Conservation (phyloP, 352 stramenopile genomes). For the Globisporangium splendens region DNA sequence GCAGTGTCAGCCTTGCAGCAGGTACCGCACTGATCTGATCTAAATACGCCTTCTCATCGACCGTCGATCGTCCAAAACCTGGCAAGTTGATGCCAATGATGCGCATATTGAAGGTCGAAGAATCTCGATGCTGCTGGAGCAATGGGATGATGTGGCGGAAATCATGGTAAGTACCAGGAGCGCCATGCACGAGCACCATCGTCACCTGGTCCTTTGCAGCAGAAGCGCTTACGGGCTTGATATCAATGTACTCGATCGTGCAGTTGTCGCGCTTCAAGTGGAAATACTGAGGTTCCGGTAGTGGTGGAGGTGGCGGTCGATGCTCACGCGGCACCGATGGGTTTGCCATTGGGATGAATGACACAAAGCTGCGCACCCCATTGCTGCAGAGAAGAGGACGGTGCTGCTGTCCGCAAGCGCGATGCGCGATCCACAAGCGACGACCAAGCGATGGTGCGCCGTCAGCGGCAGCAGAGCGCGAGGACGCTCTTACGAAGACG, state of each 20-base stretch:
- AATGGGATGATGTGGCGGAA: constrained; percentile 36
- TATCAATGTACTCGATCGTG: constrained; percentile 18
- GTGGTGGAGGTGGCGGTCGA: constrained; percentile 5
- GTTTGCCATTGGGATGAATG: constrained; percentile 10
- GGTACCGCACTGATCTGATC: constrained; percentile 29
- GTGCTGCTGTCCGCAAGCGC: neutral
- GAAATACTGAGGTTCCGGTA: constrained; percentile 9
- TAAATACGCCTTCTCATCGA: constrained; percentile 24
- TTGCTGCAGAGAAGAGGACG: neutral
- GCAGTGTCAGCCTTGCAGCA: constrained; percentile 24
- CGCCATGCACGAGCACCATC: constrained; percentile 38
- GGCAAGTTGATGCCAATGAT: constrained; percentile 38
- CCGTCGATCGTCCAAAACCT: constrained; percentile 29
- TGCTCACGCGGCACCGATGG: constrained; percentile 8
- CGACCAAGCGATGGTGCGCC: no score
- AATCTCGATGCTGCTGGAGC: constrained; percentile 9
- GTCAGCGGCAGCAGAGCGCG: neutral
- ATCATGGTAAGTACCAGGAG: constrained; percentile 36
- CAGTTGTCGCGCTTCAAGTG: constrained; percentile 6
- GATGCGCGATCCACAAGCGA: neutral
- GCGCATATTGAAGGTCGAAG: neutral
- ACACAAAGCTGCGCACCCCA: constrained; percentile 8
- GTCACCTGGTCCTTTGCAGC: constrained; percentile 13
- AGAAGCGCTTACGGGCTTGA: neutral
- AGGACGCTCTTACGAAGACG: neutral